A percentile compares a stretch with the other conserved stretches of the same genome.
These are phyloP conservation scores for Prunus mongolica DNA, from an alignment of 306 rosid genomes.

Conservation along the genomic window DNA sequence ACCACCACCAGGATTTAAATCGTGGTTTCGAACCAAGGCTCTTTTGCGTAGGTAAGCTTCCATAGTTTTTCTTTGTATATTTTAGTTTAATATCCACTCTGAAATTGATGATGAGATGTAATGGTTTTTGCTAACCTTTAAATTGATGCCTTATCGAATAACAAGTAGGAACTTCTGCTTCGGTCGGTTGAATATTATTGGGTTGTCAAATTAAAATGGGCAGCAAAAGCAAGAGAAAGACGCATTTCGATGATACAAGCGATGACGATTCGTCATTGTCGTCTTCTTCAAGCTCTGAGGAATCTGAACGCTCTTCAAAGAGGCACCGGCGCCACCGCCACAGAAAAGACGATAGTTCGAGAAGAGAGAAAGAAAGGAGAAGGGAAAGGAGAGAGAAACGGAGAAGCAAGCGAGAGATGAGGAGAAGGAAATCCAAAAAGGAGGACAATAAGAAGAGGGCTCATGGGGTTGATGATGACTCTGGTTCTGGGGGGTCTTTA, in stretches of 20 bases:
- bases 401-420: slow-evolving; percentile 37
- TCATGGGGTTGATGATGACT: slow-evolving; percentile 33
- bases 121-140: too few species aligned
- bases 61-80: too few species aligned
- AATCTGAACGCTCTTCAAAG: slow-evolving; percentile 49
- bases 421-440: slow-evolving; percentile 32
- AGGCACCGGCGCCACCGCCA: slow-evolving; percentile 48
- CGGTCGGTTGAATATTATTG: too few species aligned
- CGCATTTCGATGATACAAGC: slow-evolving; percentile 31
- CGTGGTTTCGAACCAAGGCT: too few species aligned
- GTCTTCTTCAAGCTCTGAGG: slow-evolving; percentile 41
- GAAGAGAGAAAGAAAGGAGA: slow-evolving; percentile 44
- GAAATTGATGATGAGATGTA: too few species aligned
- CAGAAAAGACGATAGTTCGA: slow-evolving; percentile 39
- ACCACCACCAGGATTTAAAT: too few species aligned
- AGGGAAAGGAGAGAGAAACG: slow-evolving; percentile 48
- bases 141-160: too few species aligned
- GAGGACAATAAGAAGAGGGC: slow-evolving; percentile 32
- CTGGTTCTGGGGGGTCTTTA: slow-evolving; percentile 26
- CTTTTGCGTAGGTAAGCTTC: too few species aligned
- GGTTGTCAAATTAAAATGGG: slow-evolving; percentile 36
- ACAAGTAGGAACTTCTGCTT: too few species aligned
- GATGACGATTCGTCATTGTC: slow-evolving; percentile 29
- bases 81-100: too few species aligned
- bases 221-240: slow-evolving; percentile 41